These are phyloP conservation scores for Metschnikowia cerradonensis DNA, from an alignment of 805 yeast genomes.

Conservation along the genomic window DNA sequence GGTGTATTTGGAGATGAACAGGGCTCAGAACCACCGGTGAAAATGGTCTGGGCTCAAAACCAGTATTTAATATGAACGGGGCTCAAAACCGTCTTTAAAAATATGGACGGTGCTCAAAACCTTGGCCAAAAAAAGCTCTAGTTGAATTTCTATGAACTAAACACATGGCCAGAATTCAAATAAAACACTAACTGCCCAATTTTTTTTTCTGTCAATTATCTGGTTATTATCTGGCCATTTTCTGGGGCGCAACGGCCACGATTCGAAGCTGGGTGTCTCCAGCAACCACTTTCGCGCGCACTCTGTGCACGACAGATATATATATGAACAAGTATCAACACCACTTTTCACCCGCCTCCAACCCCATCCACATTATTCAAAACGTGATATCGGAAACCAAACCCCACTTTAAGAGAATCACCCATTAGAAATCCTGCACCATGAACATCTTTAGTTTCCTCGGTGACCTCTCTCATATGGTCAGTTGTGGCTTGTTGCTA, in stretches of 20 bases:
- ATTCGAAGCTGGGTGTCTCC: not conserved
- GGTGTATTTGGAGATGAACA: too few relatives aligned
- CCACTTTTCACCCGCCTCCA: not conserved
- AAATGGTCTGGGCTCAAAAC: too few relatives aligned
- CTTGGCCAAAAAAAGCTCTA: too few relatives aligned
- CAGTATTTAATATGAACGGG: too few relatives aligned
- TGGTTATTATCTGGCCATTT: too few relatives aligned
- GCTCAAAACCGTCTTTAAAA: too few relatives aligned
- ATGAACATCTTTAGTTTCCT: conserved; percentile 42
- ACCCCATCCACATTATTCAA: not conserved
- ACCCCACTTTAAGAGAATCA: not conserved
- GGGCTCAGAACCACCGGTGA: too few relatives aligned
- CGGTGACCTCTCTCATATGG: conserved; percentile 82
- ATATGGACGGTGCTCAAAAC: too few relatives aligned
- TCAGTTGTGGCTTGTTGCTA: conserved; percentile 71
- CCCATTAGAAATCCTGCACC: not conserved
- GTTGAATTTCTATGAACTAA: too few relatives aligned
- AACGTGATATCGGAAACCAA: not conserved
- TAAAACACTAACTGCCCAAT: too few relatives aligned
- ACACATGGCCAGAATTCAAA: too few relatives aligned
- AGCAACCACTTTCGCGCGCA: conserved; percentile 3
- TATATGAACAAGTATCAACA: conserved; percentile 4
- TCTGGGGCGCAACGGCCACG: not conserved
- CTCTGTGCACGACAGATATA: conserved; percentile 2
- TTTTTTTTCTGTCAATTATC: not conserved